Evolutionary conservation across 2,329 filamentous ascomycete genomes (phyloP).

Genomic region (Stagonosporopsis vannaccii): DNA sequence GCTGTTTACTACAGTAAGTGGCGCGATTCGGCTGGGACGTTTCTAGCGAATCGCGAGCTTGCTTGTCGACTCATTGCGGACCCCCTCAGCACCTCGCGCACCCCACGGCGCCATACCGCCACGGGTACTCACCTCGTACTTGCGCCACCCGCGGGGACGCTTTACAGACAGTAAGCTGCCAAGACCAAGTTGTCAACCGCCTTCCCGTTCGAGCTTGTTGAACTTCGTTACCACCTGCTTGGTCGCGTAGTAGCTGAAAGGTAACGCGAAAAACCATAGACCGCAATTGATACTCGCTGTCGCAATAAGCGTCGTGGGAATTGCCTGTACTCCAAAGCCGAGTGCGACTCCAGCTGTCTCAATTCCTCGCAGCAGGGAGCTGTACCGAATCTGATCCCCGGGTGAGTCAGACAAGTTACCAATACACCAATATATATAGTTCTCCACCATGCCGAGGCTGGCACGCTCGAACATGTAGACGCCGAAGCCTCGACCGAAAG

Average conservation of each 20-base stretch:
- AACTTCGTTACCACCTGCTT: not conserved
- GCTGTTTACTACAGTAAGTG: not conserved
- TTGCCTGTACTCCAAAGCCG: not conserved
- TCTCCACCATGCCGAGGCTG: slow-evolving; percentile 1
- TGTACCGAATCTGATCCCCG: not conserved
- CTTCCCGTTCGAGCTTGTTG: not conserved
- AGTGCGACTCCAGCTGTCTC: not conserved
- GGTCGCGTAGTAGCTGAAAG: not conserved
- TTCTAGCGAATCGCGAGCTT: not conserved
- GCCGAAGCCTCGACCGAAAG: not conserved
- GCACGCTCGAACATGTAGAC: not conserved
- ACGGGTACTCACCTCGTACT: not conserved
- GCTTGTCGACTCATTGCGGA: not conserved
- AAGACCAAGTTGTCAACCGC: not conserved
- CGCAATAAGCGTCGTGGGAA: not conserved
- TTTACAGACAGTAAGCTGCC: not conserved
- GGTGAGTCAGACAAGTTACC: not conserved
- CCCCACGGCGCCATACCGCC: not conserved
- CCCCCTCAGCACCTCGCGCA: not conserved
- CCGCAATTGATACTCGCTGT: slow-evolving; percentile 3
- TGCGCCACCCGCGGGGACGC: not conserved
- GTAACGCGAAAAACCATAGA: not conserved
- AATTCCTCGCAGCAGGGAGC: not conserved
- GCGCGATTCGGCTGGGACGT: not conserved
- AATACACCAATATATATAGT: not conserved